A percentile compares a stretch with the other conserved stretches of the same genome.
These are phyloP conservation scores for Gryganskiella cystojenkinii DNA, from an alignment of 192 early-diverging fungal genomes.

Conservation along the genomic window DNA sequence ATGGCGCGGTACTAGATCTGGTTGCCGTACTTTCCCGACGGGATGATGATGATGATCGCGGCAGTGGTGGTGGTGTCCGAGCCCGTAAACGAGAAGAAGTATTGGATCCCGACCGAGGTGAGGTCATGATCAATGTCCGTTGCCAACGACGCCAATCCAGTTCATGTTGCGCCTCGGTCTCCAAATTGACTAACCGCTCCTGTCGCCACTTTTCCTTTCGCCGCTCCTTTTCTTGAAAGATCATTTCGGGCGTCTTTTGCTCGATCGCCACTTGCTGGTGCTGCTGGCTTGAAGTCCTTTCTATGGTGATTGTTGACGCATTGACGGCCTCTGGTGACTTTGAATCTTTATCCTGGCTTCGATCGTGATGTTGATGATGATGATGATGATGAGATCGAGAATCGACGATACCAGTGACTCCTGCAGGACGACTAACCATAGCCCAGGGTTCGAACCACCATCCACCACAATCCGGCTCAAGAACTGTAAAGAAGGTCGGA, in stretches of 20 bases:
- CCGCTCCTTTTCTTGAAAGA: slow-evolving; percentile 23
- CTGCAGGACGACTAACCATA: slow-evolving; percentile 8
- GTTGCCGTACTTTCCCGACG: too few relatives aligned
- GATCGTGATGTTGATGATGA: background rate
- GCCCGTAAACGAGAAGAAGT: too few relatives aligned
- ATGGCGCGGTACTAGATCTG: too few relatives aligned
- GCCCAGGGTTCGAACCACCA: slow-evolving; percentile 53
- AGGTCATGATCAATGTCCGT: slow-evolving; percentile 1
- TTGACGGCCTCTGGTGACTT: too few relatives aligned
- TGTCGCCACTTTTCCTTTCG: slow-evolving; percentile 45
- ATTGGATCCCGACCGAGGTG: background rate
- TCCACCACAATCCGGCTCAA: slow-evolving; percentile 31
- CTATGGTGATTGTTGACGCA: background rate
- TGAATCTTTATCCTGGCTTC: background rate
- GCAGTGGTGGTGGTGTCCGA: too few relatives aligned
- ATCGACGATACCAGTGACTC: background rate
- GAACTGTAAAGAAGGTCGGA: slow-evolving; percentile 34
- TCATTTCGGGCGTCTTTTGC: slow-evolving; percentile 17
- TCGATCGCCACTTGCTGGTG: background rate
- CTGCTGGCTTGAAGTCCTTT: background rate
- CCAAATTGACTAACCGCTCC: slow-evolving; percentile 20
- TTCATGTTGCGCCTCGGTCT: slow-evolving; percentile 42
- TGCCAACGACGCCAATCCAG: slow-evolving; percentile 49
- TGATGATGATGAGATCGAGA: background rate
- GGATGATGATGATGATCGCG: background rate